Conservation (phyloP, 2,329 filamentous ascomycete genomes). For the Alternaria burnsii region DNA sequence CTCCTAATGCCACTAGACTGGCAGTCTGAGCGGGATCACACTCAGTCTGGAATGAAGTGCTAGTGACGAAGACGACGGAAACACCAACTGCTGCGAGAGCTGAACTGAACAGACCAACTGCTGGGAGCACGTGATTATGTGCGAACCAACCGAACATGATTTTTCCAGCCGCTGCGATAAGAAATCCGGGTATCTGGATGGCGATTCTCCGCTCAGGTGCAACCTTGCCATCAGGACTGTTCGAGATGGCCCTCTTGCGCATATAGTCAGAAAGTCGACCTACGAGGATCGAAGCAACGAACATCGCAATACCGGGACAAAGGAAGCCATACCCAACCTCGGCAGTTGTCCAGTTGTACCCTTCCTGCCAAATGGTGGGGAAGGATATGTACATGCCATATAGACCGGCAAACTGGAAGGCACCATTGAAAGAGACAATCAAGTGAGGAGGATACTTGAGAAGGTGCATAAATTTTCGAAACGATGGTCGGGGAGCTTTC, state of each 20-base stretch:
- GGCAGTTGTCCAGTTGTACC: slow-evolving; percentile 48
- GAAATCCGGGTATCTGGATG: slow-evolving; percentile 53
- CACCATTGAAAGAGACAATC: slow-evolving; percentile 41
- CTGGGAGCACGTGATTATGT: slow-evolving; percentile 30
- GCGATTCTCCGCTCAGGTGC: slow-evolving; percentile 52
- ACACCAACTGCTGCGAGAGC: slow-evolving; percentile 38
- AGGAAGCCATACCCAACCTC: slow-evolving; percentile 51
- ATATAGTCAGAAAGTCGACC: slow-evolving; percentile 53
- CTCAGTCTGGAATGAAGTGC: slow-evolving; percentile 55
- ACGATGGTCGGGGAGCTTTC: slow-evolving; percentile 33
- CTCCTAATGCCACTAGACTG: slow-evolving; percentile 53
- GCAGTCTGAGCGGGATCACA: slow-evolving; percentile 53
- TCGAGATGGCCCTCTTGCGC: slow-evolving; percentile 37
- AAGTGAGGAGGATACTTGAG: slow-evolving; percentile 40
- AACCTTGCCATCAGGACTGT: slow-evolving; percentile 34
- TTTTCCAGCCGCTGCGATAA: slow-evolving; percentile 50
- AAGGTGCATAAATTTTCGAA: slow-evolving; percentile 33
- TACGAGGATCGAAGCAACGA: slow-evolving; percentile 49
- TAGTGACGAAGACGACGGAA: slow-evolving; percentile 53
- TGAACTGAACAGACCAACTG: not conserved
- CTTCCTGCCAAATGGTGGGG: slow-evolving; percentile 33
- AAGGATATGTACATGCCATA: slow-evolving; percentile 41
- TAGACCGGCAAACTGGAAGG: slow-evolving; percentile 39
- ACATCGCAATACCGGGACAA: slow-evolving; percentile 45
- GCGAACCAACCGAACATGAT: slow-evolving; percentile 56